phyloP scores from a whole-genome alignment of 1,284 basidiomycete genomes.

The Melampsora americana region DNA sequence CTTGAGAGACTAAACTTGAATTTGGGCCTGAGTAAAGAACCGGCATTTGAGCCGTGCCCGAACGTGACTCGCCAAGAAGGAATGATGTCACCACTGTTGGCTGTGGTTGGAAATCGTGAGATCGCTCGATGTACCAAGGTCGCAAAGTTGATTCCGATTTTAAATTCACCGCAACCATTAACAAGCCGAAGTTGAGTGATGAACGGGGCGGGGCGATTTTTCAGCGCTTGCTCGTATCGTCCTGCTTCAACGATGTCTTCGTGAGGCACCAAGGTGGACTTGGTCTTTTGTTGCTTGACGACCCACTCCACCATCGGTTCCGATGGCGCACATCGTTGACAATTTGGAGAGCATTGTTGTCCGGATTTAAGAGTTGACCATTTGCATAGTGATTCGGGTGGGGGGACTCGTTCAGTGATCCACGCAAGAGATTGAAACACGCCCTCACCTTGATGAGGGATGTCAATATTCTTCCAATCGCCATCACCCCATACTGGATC shows the following conservation, averaged over 20 bases:
- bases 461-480: conserved; percentile 74
- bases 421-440: conserved; percentile 78
- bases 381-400: conserved; percentile 65
- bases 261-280: conserved; percentile 58
- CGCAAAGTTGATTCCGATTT: conserved; percentile 80
- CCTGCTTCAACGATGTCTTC: conserved; percentile 73
- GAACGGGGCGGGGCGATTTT: conserved; percentile 79
- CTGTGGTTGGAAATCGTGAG: conserved; percentile 67
- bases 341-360: conserved; percentile 42
- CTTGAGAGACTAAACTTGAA: conserved; percentile 68
- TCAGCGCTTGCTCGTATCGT: conserved; percentile 62
- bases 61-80: conserved; percentile 79
- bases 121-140: conserved; percentile 83
- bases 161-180: conserved; percentile 64
- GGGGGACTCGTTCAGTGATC: conserved; percentile 76
- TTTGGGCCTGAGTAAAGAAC: conserved; percentile 57
- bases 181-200: conserved; percentile 77
- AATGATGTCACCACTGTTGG: conserved; percentile 58
- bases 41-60: conserved; percentile 63
- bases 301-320: conserved; percentile 54
- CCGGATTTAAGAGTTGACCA: conserved; percentile 60
- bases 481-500: conserved; percentile 73
- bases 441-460: conserved; percentile 70
- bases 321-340: conserved; percentile 42
- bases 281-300: conserved; percentile 58